Evolutionary conservation across 2,329 filamentous ascomycete species (phyloP).

Genomic region (Alternaria longipes): DNA sequence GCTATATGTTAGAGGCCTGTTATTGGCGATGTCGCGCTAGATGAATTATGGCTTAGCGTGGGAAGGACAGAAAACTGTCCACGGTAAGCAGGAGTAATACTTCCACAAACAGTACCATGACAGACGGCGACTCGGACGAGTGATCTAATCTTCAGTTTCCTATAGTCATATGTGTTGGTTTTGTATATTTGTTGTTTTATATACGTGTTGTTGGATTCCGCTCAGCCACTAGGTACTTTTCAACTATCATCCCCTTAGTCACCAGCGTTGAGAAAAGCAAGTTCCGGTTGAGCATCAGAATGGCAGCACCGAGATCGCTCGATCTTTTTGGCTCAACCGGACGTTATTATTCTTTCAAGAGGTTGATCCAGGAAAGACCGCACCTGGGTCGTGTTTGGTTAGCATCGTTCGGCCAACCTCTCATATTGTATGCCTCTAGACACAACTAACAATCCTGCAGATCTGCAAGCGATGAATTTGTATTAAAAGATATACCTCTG

Average conservation of each 20-base stretch:
- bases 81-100: too few species aligned
- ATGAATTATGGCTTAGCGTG: too few species aligned
- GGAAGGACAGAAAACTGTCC: too few species aligned
- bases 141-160: too few species aligned
- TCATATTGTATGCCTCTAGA: neutral
- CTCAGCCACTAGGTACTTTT: neutral
- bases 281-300: slow-evolving; percentile 1
- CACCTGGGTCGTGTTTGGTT: slow-evolving; percentile 46
- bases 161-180: too few species aligned
- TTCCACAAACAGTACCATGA: too few species aligned
- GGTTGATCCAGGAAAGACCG: slow-evolving; percentile 46
- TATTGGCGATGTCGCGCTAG: too few species aligned
- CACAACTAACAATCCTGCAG: slow-evolving; percentile 20
- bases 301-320: neutral
- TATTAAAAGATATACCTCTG: slow-evolving; percentile 37
- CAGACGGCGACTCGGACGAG: too few species aligned
- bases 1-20: too few species aligned
- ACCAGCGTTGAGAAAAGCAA: slow-evolving; percentile 1
- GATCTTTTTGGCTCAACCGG: slow-evolving; percentile 23
- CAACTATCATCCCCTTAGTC: neutral
- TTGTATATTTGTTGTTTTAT: too few species aligned
- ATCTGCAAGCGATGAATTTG: slow-evolving; percentile 25
- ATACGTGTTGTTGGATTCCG: slow-evolving; percentile 1
- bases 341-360: slow-evolving; percentile 41
- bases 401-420: slow-evolving; percentile 27